These are phyloP conservation scores for Proliferodiscus dingleyae DNA, from an alignment of 2,329 filamentous ascomycete species.

Conservation along the genomic window DNA sequence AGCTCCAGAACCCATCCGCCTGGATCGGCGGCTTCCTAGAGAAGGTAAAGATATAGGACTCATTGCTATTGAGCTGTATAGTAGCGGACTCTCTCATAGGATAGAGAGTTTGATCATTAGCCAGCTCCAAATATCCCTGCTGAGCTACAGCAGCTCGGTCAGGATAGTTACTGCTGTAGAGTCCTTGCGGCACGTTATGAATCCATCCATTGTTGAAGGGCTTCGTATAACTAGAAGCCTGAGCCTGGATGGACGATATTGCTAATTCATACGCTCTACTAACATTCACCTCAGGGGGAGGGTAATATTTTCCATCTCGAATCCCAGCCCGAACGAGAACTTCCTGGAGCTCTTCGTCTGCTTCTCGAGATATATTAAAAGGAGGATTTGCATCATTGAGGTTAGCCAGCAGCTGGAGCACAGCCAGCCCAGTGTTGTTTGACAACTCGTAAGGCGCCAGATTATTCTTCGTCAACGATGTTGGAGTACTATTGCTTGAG, in stretches of 20 bases:
- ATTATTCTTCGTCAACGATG: neutral
- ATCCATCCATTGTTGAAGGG: neutral
- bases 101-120: conserved; percentile 19
- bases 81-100: conserved; percentile 11
- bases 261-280: neutral
- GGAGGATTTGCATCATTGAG: neutral
- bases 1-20: conserved; percentile 13
- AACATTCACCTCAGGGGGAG: neutral
- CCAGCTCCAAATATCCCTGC: conserved; percentile 17
- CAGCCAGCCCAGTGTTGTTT: neutral
- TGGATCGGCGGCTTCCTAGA: conserved; percentile 19
- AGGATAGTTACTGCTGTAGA: conserved; percentile 11
- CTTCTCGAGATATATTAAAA: neutral
- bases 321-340: neutral
- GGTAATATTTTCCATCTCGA: neutral
- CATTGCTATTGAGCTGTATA: conserved; percentile 5
- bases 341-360: neutral
- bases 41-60: conserved; percentile 25
- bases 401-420: neutral
- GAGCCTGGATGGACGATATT: neutral
- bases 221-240: neutral
- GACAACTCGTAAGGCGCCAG: neutral
- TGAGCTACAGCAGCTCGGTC: conserved; percentile 16
- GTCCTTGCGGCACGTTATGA: conserved; percentile 1
- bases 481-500: neutral